A percentile compares a stretch with the other conserved stretches of the same genome.
phyloP scores from a whole-genome alignment of 371 early-diverging fungal species.

The Actinomucor elegans region DNA sequence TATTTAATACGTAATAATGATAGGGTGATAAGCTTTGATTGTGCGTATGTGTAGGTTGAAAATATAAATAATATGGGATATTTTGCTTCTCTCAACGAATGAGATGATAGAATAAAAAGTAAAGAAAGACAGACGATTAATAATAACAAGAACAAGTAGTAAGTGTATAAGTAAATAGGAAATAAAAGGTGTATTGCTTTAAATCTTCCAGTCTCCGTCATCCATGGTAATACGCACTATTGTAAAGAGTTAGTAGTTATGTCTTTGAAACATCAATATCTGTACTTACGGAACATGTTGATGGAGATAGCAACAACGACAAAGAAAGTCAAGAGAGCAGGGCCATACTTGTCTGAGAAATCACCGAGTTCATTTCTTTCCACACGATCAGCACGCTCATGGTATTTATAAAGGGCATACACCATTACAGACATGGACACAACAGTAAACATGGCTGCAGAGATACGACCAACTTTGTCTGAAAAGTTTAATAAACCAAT shows the following conservation, averaged over 20 bases:
- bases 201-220: neutral
- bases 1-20: no score
- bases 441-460: conserved; percentile 66
- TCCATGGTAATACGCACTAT: conserved; percentile 4
- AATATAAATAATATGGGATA: no score
- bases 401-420: conserved; percentile 85
- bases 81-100: no score
- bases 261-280: neutral
- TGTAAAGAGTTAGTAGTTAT: neutral
- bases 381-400: conserved; percentile 77
- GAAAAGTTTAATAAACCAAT: conserved; percentile 80
- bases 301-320: conserved; percentile 75
- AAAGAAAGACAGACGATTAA: no score
- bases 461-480: conserved; percentile 61
- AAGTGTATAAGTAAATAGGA: neutral
- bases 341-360: conserved; percentile 66
- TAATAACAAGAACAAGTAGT: no score
- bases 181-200: no score
- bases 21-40: no score
- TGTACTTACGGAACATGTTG: conserved; percentile 86
- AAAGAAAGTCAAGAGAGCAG: conserved; percentile 76
- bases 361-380: conserved; percentile 58
- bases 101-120: no score
- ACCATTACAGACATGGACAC: conserved; percentile 76
- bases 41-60: no score